A percentile compares a stretch with the other conserved stretches of the same genome.
Evolutionary conservation across 352 stramenopile species (phyloP).

Genomic region (Bremia lactucae): DNA sequence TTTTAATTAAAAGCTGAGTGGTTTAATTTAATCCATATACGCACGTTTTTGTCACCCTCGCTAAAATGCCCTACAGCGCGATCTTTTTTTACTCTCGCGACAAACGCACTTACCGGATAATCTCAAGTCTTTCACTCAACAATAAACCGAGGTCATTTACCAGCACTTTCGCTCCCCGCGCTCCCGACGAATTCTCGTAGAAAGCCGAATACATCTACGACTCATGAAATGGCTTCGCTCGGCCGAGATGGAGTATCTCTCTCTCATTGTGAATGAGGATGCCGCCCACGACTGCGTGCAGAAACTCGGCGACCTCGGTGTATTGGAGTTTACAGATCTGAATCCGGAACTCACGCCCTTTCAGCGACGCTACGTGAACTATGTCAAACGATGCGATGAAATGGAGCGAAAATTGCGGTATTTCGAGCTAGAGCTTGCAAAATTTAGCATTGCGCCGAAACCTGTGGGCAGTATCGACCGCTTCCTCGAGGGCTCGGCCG

Average conservation of each 20-base stretch:
- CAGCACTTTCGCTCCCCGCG: constrained; percentile 10
- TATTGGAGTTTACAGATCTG: constrained; percentile 98
- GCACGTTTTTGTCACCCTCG: too few relatives aligned
- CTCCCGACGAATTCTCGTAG: not conserved
- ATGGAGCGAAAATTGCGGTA: constrained; percentile 98
- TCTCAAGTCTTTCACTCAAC: too few relatives aligned
- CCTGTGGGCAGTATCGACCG: constrained; percentile 58
- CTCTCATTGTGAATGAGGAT: constrained; percentile 97
- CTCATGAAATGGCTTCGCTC: constrained; percentile 95
- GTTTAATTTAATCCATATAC: too few relatives aligned
- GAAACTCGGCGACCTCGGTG: constrained; percentile 92
- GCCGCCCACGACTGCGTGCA: constrained; percentile 94
- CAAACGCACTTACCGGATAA: too few relatives aligned
- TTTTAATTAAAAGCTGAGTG: too few relatives aligned
- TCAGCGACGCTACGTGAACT: constrained; percentile 96
- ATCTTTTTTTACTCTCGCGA: too few relatives aligned
- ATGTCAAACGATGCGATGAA: constrained; percentile 98
- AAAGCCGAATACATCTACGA: constrained; percentile 4
- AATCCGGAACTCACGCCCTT: constrained; percentile 98
- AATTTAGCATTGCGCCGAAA: constrained; percentile 86
- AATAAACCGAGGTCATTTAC: too few relatives aligned
- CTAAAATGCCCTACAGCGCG: too few relatives aligned
- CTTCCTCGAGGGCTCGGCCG: constrained; percentile 63
- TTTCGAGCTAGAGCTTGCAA: constrained; percentile 90
- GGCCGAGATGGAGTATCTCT: constrained; percentile 99